Base-by-base conservation (phyloP, 306 rosid genomes). In the Vigna mungo region DNA sequence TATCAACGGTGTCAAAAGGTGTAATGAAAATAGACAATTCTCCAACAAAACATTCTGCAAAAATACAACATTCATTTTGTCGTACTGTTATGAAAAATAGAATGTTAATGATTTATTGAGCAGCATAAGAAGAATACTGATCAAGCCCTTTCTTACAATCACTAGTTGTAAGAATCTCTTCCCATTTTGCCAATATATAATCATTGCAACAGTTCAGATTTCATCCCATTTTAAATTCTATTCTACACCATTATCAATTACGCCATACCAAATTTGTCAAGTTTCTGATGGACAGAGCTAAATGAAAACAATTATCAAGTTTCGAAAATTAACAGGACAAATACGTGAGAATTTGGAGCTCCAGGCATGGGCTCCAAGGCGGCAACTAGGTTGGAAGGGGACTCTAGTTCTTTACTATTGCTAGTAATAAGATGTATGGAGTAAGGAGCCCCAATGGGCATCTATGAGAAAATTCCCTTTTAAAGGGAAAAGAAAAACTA, bases 391-490 rank as follows among this genome's bases (percentile, higher is more conserved):
- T 73, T 4, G 4, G 23, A 32, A 72, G 70, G 58, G 70, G 58
- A 60, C 21, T 15, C 9, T 43, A 9, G 53, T 27, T 58, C 61
- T 74, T 27, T 54, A 51, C 81, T 46, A 37, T 27, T 61, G 44
- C 81, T 46, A 37, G 48, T 41, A 9, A 41, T 41, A 9, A 41
- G 70, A n/a, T 48, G 72, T 36, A 81, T 47, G 16, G 32, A 61
- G 72, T 36, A 81, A 47, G 16, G 32, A 61, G 21, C 49, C 55
- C 49, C 55, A 25, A n/a, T 52, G 58, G 15, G 61, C 64, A 36
- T 63, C 54, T 75, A 54, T 51, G 59, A 64, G 70, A 85, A 82
- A 68, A 68, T 51, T 39, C 68, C 59, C 75, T 41, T 81, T 51
- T n/a, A 48, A 71, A 72, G 39, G 47, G 52, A 68, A 64, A 78